Conservation (phyloP, 2,329 filamentous ascomycete genomes). For the Emergomyces orientalis region DNA sequence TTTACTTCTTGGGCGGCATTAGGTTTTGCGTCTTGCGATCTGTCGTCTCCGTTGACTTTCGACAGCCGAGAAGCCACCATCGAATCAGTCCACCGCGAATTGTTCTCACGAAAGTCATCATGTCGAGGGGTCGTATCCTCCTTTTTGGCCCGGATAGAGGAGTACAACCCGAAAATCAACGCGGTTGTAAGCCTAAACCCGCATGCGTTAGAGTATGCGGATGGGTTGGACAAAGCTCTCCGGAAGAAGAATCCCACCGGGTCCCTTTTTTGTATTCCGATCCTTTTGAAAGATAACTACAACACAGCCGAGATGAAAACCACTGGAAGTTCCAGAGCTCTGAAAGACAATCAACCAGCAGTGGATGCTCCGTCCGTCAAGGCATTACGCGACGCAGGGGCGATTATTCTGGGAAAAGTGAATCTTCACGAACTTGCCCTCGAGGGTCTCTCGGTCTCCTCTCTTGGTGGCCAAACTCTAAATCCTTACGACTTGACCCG, state of each 20-base stretch:
- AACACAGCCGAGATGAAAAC: constrained; percentile 49
- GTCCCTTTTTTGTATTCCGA: constrained; percentile 51
- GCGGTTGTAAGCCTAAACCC: constrained; percentile 49
- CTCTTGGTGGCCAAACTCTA: constrained; percentile 53
- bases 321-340: constrained; percentile 45
- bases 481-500: constrained; percentile 58
- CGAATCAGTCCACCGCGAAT: constrained; percentile 45
- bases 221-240: constrained; percentile 37
- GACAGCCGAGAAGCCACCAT: constrained; percentile 52
- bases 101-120: constrained; percentile 45
- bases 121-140: constrained; percentile 47
- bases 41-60: constrained; percentile 25
- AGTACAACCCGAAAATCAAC: constrained; percentile 49
- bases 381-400: constrained; percentile 44
- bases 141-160: constrained; percentile 50
- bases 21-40: background rate
- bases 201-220: constrained; percentile 40
- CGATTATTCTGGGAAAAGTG: constrained; percentile 51
- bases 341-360: constrained; percentile 40
- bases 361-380: constrained; percentile 44
- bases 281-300: constrained; percentile 57
- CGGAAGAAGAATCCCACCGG: constrained; percentile 40
- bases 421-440: constrained; percentile 57
- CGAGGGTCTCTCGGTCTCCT: constrained; percentile 55
- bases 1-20: background rate